Evolutionary conservation across 1,284 basidiomycete species (phyloP), one percentile per base, ranked within the genome.

Genomic region (Irpex lacteus): DNA sequence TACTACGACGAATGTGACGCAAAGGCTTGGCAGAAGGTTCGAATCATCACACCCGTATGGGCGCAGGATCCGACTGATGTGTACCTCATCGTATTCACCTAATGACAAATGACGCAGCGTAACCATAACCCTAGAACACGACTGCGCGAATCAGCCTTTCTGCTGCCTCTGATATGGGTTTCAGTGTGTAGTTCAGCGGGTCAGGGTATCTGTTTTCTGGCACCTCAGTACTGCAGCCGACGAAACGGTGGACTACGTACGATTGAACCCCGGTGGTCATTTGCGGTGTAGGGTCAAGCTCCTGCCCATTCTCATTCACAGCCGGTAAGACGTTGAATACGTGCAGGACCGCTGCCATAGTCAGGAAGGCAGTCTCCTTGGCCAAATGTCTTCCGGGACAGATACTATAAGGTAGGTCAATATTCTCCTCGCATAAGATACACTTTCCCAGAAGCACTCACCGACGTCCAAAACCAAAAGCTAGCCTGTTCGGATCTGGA

Each of bases 391-490:
- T 13, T 6, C 57, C 57, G 19, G 57, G 57, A 36, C 57, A 59
- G 57, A 59, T 44, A 26, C 37, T 56, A 19, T 19, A 53, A n/a
- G 44, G 2, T 13, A 11, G n/a, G 44, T 13, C 5, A 53, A n/a
- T 19, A 18, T n/a, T 18, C 19, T 9, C 11, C 8, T n/a, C 21
- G 4, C n/a, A 53, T 18, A 26, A n/a, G 15, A 13, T 9, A 26
- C 13, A 26, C n/a, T 26, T 36, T 13, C 21, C 26, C 11, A 56
- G 21, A 15, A 6, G 18, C 54, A 56, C 54, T 34, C 19, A 56
- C 54, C 54, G 57, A 26, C 57, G 57, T 3, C 57, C 57, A 36
- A 59, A 59, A 9, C 57, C 57, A 21, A 59, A 59, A 19, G 38
- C 57, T n/a, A 59, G 13, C 7, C 18, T 57, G 32, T 19, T 44